Base-by-base conservation (phyloP, 1,284 basidiomycete species). In the Ganoderma sinense region DNA sequence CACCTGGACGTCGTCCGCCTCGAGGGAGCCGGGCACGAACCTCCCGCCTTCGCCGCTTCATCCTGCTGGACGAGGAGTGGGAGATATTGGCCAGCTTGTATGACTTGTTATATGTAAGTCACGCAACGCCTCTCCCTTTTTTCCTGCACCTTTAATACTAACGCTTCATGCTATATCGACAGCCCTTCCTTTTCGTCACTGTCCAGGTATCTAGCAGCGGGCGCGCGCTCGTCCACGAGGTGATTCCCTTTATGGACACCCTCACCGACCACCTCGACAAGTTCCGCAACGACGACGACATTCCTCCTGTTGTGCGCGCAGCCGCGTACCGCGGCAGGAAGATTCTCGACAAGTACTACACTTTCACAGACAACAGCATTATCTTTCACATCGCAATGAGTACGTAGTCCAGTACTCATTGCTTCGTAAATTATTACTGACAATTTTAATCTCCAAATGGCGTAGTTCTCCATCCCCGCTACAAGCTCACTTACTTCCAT, bases 191-290 rank as follows among this genome's bases (percentile, higher is more conserved):
- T 75, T 61, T 77, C 68, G 36, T 62, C 33, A 60, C 53, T 45
- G 26, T 73, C 65, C 74, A 18, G 71, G 72, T 71, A 53, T 81
- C 64, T 45, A 68, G n/a, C 67, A 69, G n/a, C 23, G 33, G 20
- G 5, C 36, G 18, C 0, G 58, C 60, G 0, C 64, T 72, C 5
- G 48, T 72, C 31, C 69, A 69, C 33, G 23, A 70, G 20, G 75
- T 81, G 0, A 80, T 81, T 14, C 79, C 78, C 2, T 74, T 71
- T 0, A 80, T 81, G 71, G 78, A 81, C 63, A 29, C 63, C 10
- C 62, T 72, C 11, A 67, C 68, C 1, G 18, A 29, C 14, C 64
- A 71, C 26, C 73, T 81, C 36, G 66, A 77, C 45, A 10, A 72
- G 3, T 40, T 36, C 3, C 61, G 77, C 2, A 68, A 70, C 0